A percentile compares a stretch with the other conserved stretches of the same genome.
These are phyloP conservation scores for Rhamnella rubrinervis DNA, from an alignment of 331 rosid species.

Conservation along the genomic window DNA sequence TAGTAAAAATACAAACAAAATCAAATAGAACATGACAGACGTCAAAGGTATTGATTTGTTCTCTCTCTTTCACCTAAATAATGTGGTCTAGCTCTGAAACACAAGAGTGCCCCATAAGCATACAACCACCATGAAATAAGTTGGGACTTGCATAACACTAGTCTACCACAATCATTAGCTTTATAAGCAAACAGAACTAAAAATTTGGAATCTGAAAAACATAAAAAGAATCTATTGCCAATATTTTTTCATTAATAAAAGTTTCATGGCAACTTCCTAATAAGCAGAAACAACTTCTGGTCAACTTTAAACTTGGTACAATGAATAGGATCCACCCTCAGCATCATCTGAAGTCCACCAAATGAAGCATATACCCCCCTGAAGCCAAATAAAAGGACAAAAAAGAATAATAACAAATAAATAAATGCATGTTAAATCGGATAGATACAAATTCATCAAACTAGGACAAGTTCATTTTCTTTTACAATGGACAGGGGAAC, in stretches of 20 bases:
- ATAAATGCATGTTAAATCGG: conserved; percentile 4
- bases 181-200: no score
- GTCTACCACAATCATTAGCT: no score
- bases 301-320: conserved; percentile 57
- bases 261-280: conserved; percentile 46
- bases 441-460: neutral
- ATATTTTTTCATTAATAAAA: neutral
- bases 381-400: conserved; percentile 19
- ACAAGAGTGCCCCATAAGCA: no score
- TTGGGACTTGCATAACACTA: no score
- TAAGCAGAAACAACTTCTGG: conserved; percentile 65
- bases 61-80: no score
- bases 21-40: no score
- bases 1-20: no score
- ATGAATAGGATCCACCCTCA: conserved; percentile 60
- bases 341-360: conserved; percentile 84
- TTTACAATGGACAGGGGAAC: neutral
- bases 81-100: no score
- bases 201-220: no score
- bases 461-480: neutral
- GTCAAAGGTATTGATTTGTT: no score
- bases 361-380: conserved; percentile 72
- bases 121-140: no score
- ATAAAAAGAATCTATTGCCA: no score
- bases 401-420: neutral